Base-by-base conservation (phyloP, 331 rosid genomes). In the Spiraea crenata region DNA sequence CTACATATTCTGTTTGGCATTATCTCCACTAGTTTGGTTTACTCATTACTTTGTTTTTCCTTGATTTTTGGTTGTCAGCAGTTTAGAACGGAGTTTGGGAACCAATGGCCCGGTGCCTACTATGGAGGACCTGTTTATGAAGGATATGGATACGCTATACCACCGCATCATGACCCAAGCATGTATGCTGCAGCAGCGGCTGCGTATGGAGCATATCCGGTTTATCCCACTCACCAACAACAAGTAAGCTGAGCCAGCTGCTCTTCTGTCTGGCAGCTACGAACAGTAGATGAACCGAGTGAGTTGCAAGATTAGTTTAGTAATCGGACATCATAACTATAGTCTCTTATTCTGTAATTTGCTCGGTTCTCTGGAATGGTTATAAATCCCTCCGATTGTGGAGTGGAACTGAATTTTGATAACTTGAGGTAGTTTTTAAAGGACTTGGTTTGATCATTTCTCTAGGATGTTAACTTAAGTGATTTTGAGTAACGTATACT, bases 191-290 rank as follows among this genome's bases (percentile, higher is more conserved):
- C 86, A 7, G 73, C 77, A 3, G 54, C 77, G 15, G 86, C 91
- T 37, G 84, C 96, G 42, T 92, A 92, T 76, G 98, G 96, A 42
- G 85, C 91, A 31, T 92, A 92, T 80, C 91, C 96, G 7, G 46
- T 90, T 48, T 90, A 83, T 66, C 96, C 92, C 66, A 88, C 82
- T 68, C 98, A 89, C 76, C 98, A 92, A 65, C 96, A 92, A 39
- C 96, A 92, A 84, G 98, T 92, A 74, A 92, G 88, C 82, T 92
- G 81, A 92, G 60, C 40, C 66, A 76, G 39, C 35, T 40, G 63
- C 55, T 51, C 10, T 47, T 37, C 58, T 4, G 47, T 17, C 42
- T 31, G 68, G 73, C 46, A 64, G 57, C 77, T 63, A 35, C 48
- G 12, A 52, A 31, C 62, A 69, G 20, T 3, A 67, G 41, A 63